Conservation (phyloP, 1,284 basidiomycete genomes). For the Earliella scabrosa region DNA sequence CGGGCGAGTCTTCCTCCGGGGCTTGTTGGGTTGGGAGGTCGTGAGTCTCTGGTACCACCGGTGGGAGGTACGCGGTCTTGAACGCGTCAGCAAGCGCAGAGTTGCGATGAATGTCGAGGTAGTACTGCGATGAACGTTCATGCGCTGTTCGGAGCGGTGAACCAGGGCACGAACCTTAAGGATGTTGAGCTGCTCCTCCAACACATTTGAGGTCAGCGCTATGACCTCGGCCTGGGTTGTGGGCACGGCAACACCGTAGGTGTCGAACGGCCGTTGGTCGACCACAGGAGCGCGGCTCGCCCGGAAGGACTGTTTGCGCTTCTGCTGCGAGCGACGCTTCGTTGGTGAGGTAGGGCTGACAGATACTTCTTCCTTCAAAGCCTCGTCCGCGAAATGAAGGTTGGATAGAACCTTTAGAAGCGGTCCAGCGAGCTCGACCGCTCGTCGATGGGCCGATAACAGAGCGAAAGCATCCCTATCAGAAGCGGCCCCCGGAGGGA, state of each 20-base stretch:
- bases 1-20: too few species aligned
- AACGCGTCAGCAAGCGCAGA: slow-evolving; percentile 15
- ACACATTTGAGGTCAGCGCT: slow-evolving; percentile 25
- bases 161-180: slow-evolving; percentile 38
- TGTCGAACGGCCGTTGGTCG: slow-evolving; percentile 33
- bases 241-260: slow-evolving; percentile 32
- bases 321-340: slow-evolving; percentile 2
- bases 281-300: slow-evolving; percentile 10
- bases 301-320: slow-evolving; percentile 9
- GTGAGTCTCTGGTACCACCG: background rate
- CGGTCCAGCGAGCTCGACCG: slow-evolving; percentile 12
- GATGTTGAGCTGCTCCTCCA: slow-evolving; percentile 28
- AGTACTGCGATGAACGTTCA: too few species aligned
- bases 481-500: slow-evolving; percentile 4
- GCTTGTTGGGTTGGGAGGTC: background rate
- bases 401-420: slow-evolving; percentile 13
- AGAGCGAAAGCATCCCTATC: background rate
- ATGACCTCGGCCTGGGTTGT: slow-evolving; percentile 27
- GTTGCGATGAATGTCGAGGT: slow-evolving; percentile 28
- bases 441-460: slow-evolving; percentile 4
- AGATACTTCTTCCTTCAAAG: background rate
- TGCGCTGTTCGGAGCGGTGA: too few species aligned
- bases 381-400: slow-evolving; percentile 1
- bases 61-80: slow-evolving; percentile 25
- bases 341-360: background rate